Evolutionary conservation across 2,329 filamentous ascomycete species (phyloP).

Genomic region (Colletotrichum sp.): DNA sequence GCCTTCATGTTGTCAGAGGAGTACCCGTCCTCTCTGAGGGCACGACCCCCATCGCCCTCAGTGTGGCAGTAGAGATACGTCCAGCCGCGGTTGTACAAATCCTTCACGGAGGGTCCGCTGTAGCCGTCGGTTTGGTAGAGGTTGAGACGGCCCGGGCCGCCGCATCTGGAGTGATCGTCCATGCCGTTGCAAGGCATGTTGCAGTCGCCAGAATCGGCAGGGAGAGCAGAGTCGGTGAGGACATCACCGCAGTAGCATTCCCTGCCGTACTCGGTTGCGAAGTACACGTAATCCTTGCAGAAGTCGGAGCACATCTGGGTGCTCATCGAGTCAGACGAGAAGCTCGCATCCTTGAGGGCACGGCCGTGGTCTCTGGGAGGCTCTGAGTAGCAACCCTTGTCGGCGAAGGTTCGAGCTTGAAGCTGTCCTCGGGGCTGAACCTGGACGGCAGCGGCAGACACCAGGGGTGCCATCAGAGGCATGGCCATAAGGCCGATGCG

Average conservation of each 20-base stretch:
- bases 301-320: slow-evolving; percentile 34
- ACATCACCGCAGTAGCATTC: slow-evolving; percentile 42
- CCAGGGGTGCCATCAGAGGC: background rate
- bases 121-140: slow-evolving; percentile 31
- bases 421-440: background rate
- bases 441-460: background rate
- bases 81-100: background rate
- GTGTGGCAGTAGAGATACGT: background rate
- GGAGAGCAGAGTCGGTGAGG: slow-evolving; percentile 29
- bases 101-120: slow-evolving; percentile 4
- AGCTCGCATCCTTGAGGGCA: slow-evolving; percentile 31
- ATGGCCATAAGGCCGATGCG: background rate
- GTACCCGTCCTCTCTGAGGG: slow-evolving; percentile 32
- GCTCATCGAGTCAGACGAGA: slow-evolving; percentile 32
- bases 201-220: slow-evolving; percentile 33
- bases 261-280: slow-evolving; percentile 41
- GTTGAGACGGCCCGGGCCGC: slow-evolving; percentile 36
- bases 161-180: slow-evolving; percentile 35
- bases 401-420: background rate
- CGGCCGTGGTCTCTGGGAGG: slow-evolving; percentile 14
- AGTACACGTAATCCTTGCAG: slow-evolving; percentile 41
- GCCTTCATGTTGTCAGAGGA: slow-evolving; percentile 38
- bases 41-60: slow-evolving; percentile 22
- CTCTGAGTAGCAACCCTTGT: background rate
- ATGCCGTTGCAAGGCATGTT: slow-evolving; percentile 38